Percentiles rank a stretch among this genome's conserved stretches.
Conservation (phyloP, 768 basidiomycete genomes). For the Lactarius psammicola region DNA sequence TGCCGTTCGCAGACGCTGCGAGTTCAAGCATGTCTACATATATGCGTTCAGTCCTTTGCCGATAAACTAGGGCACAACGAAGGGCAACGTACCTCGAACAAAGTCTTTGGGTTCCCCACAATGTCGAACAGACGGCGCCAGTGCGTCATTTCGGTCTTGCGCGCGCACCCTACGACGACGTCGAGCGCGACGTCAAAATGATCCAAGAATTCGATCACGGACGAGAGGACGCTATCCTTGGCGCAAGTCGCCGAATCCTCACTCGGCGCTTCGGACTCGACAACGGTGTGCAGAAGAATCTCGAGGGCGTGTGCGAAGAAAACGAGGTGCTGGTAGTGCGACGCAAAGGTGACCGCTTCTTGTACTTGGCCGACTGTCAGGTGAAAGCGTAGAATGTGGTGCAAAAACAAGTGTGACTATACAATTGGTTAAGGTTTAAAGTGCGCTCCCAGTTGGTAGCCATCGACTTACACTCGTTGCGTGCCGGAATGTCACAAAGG, state of each 20-base stretch:
- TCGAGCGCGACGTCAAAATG: constrained; percentile 90
- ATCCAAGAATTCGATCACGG: constrained; percentile 87
- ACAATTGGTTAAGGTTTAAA: constrained; percentile 7
- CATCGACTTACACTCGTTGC: constrained; percentile 71
- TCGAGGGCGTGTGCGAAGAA: constrained; percentile 95
- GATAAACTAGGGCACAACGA: not conserved
- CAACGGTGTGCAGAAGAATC: constrained; percentile 88
- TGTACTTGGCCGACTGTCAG: constrained; percentile 59
- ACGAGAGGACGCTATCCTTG: constrained; percentile 46
- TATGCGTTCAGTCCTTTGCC: constrained; percentile 5
- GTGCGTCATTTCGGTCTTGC: constrained; percentile 91
- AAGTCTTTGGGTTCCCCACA: constrained; percentile 83
- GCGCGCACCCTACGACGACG: constrained; percentile 92
- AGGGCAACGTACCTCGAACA: constrained; percentile 80
- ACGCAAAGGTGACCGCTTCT: constrained; percentile 84
- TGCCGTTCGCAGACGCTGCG: constrained; percentile 79
- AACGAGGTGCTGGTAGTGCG: constrained; percentile 82
- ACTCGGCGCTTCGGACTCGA: constrained; percentile 71
- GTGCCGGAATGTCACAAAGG: constrained; percentile 91
- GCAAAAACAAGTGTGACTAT: constrained; percentile 91
- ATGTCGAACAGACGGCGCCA: constrained; percentile 89
- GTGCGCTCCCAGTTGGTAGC: constrained; percentile 1
- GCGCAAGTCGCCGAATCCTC: constrained; percentile 18
- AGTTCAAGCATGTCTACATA: constrained; percentile 67
- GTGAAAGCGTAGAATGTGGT: constrained; percentile 85